Percentiles rank a stretch among this genome's conserved stretches.
These are phyloP conservation scores for Lactarius indigo DNA, from an alignment of 768 basidiomycete species.

Conservation along the genomic window DNA sequence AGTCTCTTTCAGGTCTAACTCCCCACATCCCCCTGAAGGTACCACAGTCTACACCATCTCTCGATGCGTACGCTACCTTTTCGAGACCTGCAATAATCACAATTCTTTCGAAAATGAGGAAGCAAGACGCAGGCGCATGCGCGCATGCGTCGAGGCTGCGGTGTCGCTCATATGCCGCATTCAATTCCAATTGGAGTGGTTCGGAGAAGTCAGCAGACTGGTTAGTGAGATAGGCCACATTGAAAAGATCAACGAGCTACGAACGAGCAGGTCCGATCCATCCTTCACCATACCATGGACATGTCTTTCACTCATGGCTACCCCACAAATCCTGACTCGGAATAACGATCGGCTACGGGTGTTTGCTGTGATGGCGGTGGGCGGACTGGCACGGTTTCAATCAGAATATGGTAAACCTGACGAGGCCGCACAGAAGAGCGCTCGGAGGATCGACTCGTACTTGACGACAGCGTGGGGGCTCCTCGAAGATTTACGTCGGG, in stretches of 20 bases:
- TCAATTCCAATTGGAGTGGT: neutral
- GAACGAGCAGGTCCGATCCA: neutral
- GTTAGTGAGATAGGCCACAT: neutral
- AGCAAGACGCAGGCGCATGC: neutral
- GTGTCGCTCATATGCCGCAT: neutral
- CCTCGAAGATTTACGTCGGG: neutral
- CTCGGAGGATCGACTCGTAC: neutral
- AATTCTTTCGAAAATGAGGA: neutral
- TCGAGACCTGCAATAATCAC: neutral
- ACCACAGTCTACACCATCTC: neutral
- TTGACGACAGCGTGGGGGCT: neutral
- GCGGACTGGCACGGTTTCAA: neutral
- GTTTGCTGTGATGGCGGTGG: neutral
- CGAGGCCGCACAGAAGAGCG: neutral
- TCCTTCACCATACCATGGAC: neutral
- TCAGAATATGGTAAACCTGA: neutral
- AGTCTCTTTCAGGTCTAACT: too few relatives aligned
- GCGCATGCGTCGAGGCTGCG: neutral
- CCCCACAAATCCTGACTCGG: neutral
- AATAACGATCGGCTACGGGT: neutral
- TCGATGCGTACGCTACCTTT: neutral
- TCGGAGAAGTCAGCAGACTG: neutral
- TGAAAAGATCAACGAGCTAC: neutral
- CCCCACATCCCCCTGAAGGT: neutral
- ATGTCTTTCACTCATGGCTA: conserved; percentile 3